Conservation (phyloP, 495 filamentous ascomycete species). For the Pyronema domesticum region DNA sequence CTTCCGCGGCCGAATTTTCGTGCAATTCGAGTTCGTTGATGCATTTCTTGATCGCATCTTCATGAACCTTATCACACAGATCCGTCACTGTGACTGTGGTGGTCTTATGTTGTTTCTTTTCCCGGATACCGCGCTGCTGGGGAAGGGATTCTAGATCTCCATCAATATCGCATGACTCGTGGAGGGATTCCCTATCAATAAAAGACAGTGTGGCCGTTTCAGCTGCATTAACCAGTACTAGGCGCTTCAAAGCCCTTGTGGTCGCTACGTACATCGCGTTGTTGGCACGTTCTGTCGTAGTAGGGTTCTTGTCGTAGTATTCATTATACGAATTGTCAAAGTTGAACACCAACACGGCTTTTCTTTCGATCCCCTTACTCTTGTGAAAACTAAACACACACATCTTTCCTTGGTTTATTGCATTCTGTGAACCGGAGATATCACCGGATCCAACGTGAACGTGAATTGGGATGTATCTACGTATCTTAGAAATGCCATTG, state of each 20-base stretch:
- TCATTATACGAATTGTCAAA: constrained; percentile 4
- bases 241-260: constrained; percentile 3
- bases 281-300: not conserved
- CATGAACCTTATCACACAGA: not conserved
- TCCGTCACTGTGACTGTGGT: not conserved
- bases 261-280: constrained; percentile 6
- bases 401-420: constrained; percentile 4
- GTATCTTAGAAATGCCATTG: not conserved
- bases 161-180: constrained; percentile 3
- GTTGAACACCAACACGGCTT: constrained; percentile 1
- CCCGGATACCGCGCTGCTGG: not conserved
- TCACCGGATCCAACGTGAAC: not conserved
- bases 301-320: not conserved
- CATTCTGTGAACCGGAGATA: not conserved
- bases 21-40: too few relatives aligned
- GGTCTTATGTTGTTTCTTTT: not conserved
- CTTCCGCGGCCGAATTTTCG: too few relatives aligned
- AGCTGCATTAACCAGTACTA: constrained; percentile 1
- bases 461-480: not conserved
- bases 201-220: not conserved
- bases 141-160: not conserved
- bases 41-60: not conserved
- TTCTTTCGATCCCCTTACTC: constrained; percentile 9
- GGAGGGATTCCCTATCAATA: not conserved
- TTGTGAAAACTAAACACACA: constrained; percentile 5